phyloP scores from a whole-genome alignment of 2,329 filamentous ascomycete genomes.

The Waltergamsia citrina region DNA sequence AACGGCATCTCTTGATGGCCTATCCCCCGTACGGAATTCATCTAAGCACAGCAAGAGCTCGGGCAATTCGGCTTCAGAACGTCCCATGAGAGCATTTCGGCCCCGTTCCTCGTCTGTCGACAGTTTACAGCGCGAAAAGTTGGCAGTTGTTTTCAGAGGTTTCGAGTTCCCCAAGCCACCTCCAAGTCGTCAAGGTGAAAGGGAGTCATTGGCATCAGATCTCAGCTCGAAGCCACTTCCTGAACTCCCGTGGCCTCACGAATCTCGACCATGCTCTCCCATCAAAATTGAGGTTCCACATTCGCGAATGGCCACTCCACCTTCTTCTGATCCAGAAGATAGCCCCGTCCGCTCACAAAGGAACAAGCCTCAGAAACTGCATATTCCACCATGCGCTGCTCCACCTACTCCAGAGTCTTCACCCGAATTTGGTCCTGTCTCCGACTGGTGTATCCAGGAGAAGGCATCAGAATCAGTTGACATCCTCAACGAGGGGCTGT shows the following conservation, averaged over 20 bases:
- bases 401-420: constrained; percentile 22
- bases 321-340: constrained; percentile 22
- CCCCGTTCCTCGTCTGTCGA: constrained; percentile 15
- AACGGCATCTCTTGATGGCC: neutral
- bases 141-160: constrained; percentile 20
- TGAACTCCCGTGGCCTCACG: constrained; percentile 14
- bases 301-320: constrained; percentile 20
- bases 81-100: constrained; percentile 9
- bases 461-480: constrained; percentile 19
- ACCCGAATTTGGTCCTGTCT: constrained; percentile 18
- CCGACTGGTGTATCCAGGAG: constrained; percentile 13
- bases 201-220: constrained; percentile 8
- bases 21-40: neutral
- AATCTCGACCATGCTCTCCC: constrained; percentile 14
- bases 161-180: constrained; percentile 27
- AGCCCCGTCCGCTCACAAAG: constrained; percentile 8
- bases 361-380: constrained; percentile 15
- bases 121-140: constrained; percentile 9
- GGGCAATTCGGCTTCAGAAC: constrained; percentile 5
- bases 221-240: constrained; percentile 11
- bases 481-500: constrained; percentile 15
- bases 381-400: neutral
- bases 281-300: constrained; percentile 10
- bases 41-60: constrained; percentile 1
- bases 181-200: constrained; percentile 9